phyloP scores from a whole-genome alignment of 225 moss, liverwort and hornwort genomes.

The Bryoerythrophyllum caledonicum region DNA sequence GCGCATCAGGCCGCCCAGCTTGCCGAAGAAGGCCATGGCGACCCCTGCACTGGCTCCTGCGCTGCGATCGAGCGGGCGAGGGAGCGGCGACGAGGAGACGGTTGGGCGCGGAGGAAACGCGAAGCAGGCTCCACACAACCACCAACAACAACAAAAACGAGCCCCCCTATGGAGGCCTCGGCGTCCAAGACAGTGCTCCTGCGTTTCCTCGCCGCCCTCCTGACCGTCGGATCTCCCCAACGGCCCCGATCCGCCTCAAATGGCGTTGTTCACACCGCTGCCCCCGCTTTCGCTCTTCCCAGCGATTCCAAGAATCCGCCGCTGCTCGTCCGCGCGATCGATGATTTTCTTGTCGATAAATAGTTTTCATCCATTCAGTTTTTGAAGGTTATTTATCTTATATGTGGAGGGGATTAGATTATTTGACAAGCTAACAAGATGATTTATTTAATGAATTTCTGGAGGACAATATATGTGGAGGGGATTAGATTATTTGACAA shows the following conservation, averaged over 20 bases:
- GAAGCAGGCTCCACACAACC: neutral
- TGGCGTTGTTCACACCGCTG: neutral
- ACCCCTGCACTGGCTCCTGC: neutral
- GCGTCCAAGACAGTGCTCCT: neutral
- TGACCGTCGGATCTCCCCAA: neutral
- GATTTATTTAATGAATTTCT: no score
- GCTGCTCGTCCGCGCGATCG: no score
- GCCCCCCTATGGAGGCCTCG: constrained; percentile 6
- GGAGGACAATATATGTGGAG: no score
- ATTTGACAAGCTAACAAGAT: no score
- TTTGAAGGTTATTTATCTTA: no score
- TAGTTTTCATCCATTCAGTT: no score
- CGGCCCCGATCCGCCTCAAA: neutral
- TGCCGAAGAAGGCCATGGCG: constrained; percentile 51
- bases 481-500: no score
- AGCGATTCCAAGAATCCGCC: no score
- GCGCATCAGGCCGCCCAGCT: constrained; percentile 52
- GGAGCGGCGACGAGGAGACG: neutral
- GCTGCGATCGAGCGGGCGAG: neutral
- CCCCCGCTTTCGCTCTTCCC: neutral
- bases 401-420: no score
- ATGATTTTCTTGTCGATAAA: no score
- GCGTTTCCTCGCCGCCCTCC: neutral
- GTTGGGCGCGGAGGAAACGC: neutral
- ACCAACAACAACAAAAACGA: neutral